phyloP scores from a whole-genome alignment of 2,329 filamentous ascomycete species.

The Tolypocladium ovalisporum region DNA sequence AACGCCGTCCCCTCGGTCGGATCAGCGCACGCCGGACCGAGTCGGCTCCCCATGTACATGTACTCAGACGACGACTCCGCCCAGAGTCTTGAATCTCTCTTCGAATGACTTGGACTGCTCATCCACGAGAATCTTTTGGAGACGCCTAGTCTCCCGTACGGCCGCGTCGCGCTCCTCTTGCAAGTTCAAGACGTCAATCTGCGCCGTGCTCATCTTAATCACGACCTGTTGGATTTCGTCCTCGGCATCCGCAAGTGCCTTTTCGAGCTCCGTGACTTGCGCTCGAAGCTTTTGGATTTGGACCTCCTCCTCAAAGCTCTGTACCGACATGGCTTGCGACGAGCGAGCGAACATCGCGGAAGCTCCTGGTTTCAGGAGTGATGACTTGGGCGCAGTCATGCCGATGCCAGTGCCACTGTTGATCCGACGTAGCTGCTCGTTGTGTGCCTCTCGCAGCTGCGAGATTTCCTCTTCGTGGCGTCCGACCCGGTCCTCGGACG shows the following conservation, averaged over 20 bases:
- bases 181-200: slow-evolving; percentile 73
- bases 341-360: slow-evolving; percentile 23
- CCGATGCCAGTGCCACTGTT: slow-evolving; percentile 32
- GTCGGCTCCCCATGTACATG: neutral
- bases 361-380: slow-evolving; percentile 21
- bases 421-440: slow-evolving; percentile 64
- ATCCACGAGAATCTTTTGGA: slow-evolving; percentile 55
- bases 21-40: neutral
- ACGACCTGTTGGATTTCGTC: slow-evolving; percentile 76
- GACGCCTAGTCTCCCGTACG: slow-evolving; percentile 56
- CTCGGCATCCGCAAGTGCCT: slow-evolving; percentile 48
- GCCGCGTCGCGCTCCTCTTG: slow-evolving; percentile 67
- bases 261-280: slow-evolving; percentile 76
- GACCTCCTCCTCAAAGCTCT: slow-evolving; percentile 60
- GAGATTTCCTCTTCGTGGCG: slow-evolving; percentile 80
- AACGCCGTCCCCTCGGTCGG: neutral
- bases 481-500: slow-evolving; percentile 72
- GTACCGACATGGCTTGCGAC: slow-evolving; percentile 43
- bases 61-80: slow-evolving; percentile 2
- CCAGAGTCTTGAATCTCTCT: slow-evolving; percentile 24
- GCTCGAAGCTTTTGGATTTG: slow-evolving; percentile 67
- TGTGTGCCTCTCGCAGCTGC: slow-evolving; percentile 65
- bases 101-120: slow-evolving; percentile 45
- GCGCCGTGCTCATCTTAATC: slow-evolving; percentile 66
- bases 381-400: slow-evolving; percentile 20